Percentiles rank a stretch among this genome's conserved stretches.
Evolutionary conservation across 768 basidiomycete genomes (phyloP).

Genomic region (Mycena rebaudengoi): DNA sequence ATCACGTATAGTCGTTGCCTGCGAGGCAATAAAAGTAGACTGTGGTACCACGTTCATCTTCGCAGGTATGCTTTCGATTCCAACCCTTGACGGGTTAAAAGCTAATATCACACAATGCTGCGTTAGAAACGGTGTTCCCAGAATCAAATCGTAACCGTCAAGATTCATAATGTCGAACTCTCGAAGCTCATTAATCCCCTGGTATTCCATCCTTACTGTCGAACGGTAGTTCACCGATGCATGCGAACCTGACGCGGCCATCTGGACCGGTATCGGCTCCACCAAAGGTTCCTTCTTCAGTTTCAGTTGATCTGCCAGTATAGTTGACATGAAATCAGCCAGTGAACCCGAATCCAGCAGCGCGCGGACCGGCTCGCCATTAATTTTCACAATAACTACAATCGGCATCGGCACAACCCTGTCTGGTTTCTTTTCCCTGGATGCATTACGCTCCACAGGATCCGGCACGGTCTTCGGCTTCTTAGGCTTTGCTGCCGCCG

Average conservation of each 20-base stretch:
- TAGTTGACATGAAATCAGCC: too few species aligned
- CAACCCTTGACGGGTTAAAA: not conserved
- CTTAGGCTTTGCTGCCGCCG: too few species aligned
- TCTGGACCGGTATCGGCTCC: not conserved
- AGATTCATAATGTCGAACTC: not conserved
- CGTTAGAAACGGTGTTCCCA: not conserved
- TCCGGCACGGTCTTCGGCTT: too few species aligned
- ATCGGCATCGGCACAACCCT: too few species aligned
- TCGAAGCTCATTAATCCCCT: not conserved
- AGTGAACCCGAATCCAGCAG: not conserved
- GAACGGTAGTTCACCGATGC: not conserved
- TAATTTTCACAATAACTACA: too few species aligned
- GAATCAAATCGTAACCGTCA: not conserved
- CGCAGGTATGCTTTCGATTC: not conserved
- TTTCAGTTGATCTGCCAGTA: too few species aligned
- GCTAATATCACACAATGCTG: not conserved
- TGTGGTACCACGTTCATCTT: too few species aligned
- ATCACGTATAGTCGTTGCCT: not conserved
- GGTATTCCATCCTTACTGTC: not conserved
- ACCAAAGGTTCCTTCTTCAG: too few species aligned
- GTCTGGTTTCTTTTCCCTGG: too few species aligned
- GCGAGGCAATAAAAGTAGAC: too few species aligned
- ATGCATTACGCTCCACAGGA: too few species aligned
- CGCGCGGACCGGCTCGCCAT: not conserved
- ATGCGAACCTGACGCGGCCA: not conserved